These are phyloP conservation scores for Fusarium nurragi DNA, from an alignment of 2,329 filamentous ascomycete genomes.

Conservation along the genomic window DNA sequence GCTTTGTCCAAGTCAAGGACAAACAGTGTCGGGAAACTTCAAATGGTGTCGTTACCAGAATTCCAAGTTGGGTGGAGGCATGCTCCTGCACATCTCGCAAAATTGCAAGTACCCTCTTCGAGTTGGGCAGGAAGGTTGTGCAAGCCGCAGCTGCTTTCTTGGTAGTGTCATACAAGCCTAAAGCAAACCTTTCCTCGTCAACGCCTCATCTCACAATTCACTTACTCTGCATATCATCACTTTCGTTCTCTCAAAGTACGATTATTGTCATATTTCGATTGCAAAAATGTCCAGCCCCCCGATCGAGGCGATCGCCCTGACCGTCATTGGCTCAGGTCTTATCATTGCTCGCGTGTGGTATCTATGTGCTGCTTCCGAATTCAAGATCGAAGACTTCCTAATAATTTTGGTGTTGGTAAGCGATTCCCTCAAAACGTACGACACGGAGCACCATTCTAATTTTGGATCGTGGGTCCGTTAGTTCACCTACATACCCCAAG, in stretches of 20 bases:
- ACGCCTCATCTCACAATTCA: neutral
- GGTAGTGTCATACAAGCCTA: neutral
- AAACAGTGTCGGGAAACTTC: too few species aligned
- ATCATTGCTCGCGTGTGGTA: neutral
- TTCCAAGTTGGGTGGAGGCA: too few species aligned
- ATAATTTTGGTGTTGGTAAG: constrained; percentile 50
- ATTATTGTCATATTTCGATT: neutral
- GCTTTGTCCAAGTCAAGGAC: too few species aligned
- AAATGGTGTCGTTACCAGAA: too few species aligned
- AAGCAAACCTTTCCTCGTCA: neutral
- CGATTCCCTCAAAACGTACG: constrained; percentile 49
- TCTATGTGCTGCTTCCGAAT: constrained; percentile 22
- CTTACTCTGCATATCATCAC: neutral
- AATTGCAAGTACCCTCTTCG: neutral
- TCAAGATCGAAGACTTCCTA: constrained; percentile 51
- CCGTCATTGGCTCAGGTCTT: neutral
- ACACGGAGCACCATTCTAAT: constrained; percentile 53
- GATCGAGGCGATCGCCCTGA: neutral
- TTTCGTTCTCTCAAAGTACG: neutral
- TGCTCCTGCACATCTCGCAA: too few species aligned
- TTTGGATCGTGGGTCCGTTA: constrained; percentile 36
- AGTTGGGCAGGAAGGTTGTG: neutral
- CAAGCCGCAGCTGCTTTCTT: neutral
- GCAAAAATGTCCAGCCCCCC: neutral
- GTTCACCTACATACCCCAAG: constrained; percentile 61